phyloP scores from a whole-genome alignment of 768 basidiomycete genomes.

The Asterophora lycoperdoides region DNA sequence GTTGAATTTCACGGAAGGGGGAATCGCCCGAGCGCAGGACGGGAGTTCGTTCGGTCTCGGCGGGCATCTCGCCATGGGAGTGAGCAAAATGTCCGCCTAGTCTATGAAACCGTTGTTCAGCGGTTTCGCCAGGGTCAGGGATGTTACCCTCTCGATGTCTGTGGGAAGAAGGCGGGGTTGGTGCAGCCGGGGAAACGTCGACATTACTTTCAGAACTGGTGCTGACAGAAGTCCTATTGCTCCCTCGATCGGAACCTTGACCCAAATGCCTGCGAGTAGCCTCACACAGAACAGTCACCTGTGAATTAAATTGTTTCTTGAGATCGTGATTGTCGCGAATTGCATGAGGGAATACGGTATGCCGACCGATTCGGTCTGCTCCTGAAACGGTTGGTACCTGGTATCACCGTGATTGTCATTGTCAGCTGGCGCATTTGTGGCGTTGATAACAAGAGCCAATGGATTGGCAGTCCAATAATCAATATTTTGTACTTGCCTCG shows the following conservation, averaged over 20 bases:
- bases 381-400: slow-evolving; percentile 7
- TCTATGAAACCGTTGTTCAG: slow-evolving; percentile 1
- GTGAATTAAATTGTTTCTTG: slow-evolving; percentile 4
- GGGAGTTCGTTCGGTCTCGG: neutral
- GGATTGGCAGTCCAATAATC: neutral
- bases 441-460: slow-evolving; percentile 1
- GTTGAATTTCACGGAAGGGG: slow-evolving; percentile 12
- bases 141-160: neutral
- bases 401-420: slow-evolving; percentile 3
- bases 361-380: slow-evolving; percentile 8
- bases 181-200: neutral
- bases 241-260: slow-evolving; percentile 5
- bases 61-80: neutral
- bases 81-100: neutral
- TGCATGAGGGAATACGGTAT: slow-evolving; percentile 3
- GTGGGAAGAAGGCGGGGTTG: neutral
- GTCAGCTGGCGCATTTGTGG: slow-evolving; percentile 5
- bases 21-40: slow-evolving; percentile 5
- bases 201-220: neutral
- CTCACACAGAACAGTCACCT: slow-evolving; percentile 10
- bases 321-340: slow-evolving; percentile 2
- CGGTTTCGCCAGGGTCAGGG: neutral
- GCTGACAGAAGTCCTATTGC: slow-evolving; percentile 1
- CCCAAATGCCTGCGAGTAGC: slow-evolving; percentile 13
- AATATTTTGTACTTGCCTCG: neutral